Evolutionary conservation across 2,329 filamentous ascomycete species (phyloP).

Genomic region (Pseudogymnoascus pannorum): DNA sequence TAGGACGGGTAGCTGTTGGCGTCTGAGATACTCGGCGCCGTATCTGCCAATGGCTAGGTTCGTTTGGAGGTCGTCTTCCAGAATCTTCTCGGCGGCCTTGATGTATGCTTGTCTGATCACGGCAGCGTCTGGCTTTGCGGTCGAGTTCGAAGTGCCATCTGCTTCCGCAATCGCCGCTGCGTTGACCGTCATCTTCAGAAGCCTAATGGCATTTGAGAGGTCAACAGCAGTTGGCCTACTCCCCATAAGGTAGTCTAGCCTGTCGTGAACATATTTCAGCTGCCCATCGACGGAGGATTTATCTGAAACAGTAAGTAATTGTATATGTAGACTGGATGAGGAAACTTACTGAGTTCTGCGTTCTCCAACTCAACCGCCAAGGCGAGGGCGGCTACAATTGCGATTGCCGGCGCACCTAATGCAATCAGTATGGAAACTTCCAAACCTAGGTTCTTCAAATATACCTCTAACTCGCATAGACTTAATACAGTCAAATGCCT

Average conservation of each 20-base stretch:
- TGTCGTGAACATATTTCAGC: constrained; percentile 64
- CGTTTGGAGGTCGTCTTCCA: constrained; percentile 77
- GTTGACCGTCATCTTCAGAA: constrained; percentile 61
- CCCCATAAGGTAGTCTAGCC: constrained; percentile 77
- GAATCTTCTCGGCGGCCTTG: constrained; percentile 73
- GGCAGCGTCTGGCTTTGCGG: constrained; percentile 36
- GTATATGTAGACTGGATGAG: not conserved
- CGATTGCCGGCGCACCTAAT: constrained; percentile 81
- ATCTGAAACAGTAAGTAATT: not conserved
- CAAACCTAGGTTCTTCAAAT: not conserved
- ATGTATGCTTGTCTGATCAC: constrained; percentile 65
- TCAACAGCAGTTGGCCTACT: constrained; percentile 94
- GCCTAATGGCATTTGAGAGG: constrained; percentile 78
- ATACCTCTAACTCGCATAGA: constrained; percentile 66
- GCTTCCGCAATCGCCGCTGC: constrained; percentile 35
- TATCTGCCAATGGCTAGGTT: constrained; percentile 79
- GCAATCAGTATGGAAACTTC: constrained; percentile 15
- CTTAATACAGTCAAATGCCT: constrained; percentile 76
- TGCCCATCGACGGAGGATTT: constrained; percentile 41
- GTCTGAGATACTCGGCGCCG: constrained; percentile 73
- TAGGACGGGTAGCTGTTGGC: constrained; percentile 25
- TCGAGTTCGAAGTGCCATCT: constrained; percentile 17
- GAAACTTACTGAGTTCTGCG: constrained; percentile 38
- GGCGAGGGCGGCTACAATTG: constrained; percentile 88
- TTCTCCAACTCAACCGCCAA: constrained; percentile 76